A percentile compares a stretch with the other conserved stretches of the same genome.
phyloP scores from a whole-genome alignment of 371 early-diverging fungal genomes.

The Rhizopus delemar region DNA sequence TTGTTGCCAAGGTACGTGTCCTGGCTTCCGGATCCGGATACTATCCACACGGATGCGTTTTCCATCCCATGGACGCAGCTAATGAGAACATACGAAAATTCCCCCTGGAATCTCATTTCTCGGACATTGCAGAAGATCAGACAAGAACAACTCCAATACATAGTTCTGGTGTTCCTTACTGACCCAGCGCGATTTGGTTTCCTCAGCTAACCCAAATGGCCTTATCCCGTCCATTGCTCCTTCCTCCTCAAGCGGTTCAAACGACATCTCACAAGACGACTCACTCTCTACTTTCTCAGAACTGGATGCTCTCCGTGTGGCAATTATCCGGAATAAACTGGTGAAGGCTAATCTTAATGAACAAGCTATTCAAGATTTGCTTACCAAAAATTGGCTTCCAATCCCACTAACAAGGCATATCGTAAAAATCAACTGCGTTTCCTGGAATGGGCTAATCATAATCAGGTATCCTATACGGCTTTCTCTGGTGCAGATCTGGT shows the following conservation, averaged over 20 bases:
- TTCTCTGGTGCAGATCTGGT: slow-evolving; percentile 8
- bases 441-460: slow-evolving; percentile 2
- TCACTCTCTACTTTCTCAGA: background rate
- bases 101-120: background rate
- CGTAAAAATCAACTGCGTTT: slow-evolving; percentile 5
- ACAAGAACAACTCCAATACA: slow-evolving; percentile 15
- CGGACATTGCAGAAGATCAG: background rate
- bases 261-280: too few relatives aligned
- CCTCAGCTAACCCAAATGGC: slow-evolving; percentile 10
- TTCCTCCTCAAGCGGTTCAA: background rate
- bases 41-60: background rate
- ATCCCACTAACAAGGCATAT: slow-evolving; percentile 7
- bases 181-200: slow-evolving; percentile 28
- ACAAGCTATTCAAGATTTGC: too few relatives aligned
- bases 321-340: too few relatives aligned
- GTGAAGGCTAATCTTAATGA: too few relatives aligned
- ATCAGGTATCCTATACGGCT: background rate
- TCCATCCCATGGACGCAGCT: background rate
- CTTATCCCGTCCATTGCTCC: background rate
- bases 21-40: slow-evolving; percentile 16
- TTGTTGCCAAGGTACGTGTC: slow-evolving; percentile 22
- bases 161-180: slow-evolving; percentile 16
- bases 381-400: background rate
- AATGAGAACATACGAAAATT: background rate
- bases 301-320: background rate